Conservation (phyloP, 2,329 filamentous ascomycete species). For the Mycosphaerella sp. region DNA sequence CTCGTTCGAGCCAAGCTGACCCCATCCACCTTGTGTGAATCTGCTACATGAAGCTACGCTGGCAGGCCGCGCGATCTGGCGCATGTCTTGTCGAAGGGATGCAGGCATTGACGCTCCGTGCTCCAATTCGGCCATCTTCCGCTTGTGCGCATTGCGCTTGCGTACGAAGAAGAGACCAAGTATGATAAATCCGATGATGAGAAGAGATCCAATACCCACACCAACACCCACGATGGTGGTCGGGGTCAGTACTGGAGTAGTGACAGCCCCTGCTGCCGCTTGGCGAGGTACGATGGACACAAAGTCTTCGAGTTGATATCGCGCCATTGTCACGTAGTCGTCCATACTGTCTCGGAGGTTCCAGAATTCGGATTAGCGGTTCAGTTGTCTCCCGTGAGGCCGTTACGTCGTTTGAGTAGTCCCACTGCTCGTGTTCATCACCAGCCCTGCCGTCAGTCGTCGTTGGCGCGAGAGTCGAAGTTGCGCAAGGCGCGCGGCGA, state of each 20-base stretch:
- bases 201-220: conserved; percentile 25
- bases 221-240: conserved; percentile 25
- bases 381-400: conserved; percentile 4
- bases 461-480: conserved; percentile 5
- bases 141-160: conserved; percentile 23
- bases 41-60: conserved; percentile 18
- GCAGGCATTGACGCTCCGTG: conserved; percentile 15
- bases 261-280: conserved; percentile 6
- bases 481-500: conserved; percentile 9
- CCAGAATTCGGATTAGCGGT: not conserved
- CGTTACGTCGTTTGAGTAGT: conserved; percentile 4
- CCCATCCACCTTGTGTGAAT: conserved; percentile 36
- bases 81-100: conserved; percentile 15
- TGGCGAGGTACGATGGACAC: not conserved
- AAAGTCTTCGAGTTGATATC: conserved; percentile 1
- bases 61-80: conserved; percentile 20
- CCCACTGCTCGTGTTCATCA: conserved; percentile 10
- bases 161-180: conserved; percentile 24
- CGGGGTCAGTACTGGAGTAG: conserved; percentile 10
- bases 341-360: conserved; percentile 1
- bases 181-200: conserved; percentile 25
- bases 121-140: conserved; percentile 26
- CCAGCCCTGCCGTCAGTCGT: conserved; percentile 5
- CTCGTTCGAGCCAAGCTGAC: conserved; percentile 38
- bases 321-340: conserved; percentile 7